Conservation (phyloP, 306 rosid genomes). For the Quercus mongolica region DNA sequence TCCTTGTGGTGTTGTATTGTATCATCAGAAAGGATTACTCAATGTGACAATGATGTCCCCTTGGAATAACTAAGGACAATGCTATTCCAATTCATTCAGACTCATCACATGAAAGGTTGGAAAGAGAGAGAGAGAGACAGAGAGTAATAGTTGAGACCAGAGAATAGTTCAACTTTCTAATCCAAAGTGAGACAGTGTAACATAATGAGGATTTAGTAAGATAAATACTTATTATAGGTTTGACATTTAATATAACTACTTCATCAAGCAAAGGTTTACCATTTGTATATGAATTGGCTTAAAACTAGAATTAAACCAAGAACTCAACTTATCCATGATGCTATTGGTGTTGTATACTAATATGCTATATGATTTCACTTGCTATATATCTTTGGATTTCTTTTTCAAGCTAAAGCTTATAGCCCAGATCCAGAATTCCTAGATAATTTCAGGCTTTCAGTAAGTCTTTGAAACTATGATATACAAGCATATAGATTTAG, state of each 20-base stretch:
- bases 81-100: constrained; percentile 37
- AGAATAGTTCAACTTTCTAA: constrained; percentile 8
- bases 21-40: constrained; percentile 46
- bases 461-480: not conserved
- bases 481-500: not conserved
- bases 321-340: not conserved
- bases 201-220: not conserved
- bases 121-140: constrained; percentile 20
- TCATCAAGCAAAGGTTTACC: not conserved
- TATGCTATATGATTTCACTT: no score
- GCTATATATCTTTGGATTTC: no score
- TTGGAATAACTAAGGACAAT: constrained; percentile 34
- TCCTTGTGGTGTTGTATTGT: constrained; percentile 38
- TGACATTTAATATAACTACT: not conserved
- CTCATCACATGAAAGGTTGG: constrained; percentile 36
- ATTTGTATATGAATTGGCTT: not conserved
- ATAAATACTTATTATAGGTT: not conserved
- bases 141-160: not conserved
- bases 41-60: constrained; percentile 51
- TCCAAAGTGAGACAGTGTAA: not conserved
- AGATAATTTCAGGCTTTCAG: not conserved
- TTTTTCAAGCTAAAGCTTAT: not conserved
- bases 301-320: not conserved
- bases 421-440: not conserved
- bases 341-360: no score